These are phyloP conservation scores for Stereum hirsutum DNA, from an alignment of 1,284 basidiomycete species.

Conservation along the genomic window DNA sequence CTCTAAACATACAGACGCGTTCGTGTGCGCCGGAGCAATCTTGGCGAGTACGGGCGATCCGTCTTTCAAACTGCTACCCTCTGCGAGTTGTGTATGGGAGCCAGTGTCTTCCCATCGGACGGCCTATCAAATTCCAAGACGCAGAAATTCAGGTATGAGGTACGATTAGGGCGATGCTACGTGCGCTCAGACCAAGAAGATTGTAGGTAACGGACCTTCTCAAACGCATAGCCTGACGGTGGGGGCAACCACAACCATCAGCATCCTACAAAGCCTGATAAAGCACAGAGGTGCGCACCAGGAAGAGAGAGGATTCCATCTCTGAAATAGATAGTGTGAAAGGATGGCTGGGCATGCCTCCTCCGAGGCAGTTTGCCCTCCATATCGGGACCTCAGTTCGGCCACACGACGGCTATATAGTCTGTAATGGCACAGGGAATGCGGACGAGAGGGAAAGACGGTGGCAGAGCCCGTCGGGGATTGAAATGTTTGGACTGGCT, in stretches of 20 bases:
- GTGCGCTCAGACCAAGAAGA: too few relatives aligned
- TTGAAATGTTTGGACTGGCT: too few relatives aligned
- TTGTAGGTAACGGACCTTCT: slow-evolving; percentile 34
- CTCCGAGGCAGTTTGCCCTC: slow-evolving; percentile 15
- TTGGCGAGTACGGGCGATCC: slow-evolving; percentile 60
- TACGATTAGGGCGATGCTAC: too few relatives aligned
- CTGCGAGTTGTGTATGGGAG: slow-evolving; percentile 55
- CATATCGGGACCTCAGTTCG: too few relatives aligned
- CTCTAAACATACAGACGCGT: slow-evolving; percentile 62
- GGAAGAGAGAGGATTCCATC: slow-evolving; percentile 55
- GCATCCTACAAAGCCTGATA: too few relatives aligned
- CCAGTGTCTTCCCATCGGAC: slow-evolving; percentile 61
- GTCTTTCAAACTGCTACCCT: slow-evolving; percentile 62
- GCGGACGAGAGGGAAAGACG: too few relatives aligned
- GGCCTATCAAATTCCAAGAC: slow-evolving; percentile 28
- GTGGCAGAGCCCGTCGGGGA: too few relatives aligned
- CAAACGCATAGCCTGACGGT: slow-evolving; percentile 62
- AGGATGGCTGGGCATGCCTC: slow-evolving; percentile 26
- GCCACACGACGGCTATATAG: too few relatives aligned
- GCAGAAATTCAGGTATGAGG: slow-evolving; percentile 5
- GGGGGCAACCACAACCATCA: too few relatives aligned
- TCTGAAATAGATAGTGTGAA: slow-evolving; percentile 28
- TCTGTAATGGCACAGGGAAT: too few relatives aligned
- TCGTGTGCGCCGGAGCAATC: slow-evolving; percentile 59
- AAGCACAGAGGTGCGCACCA: too few relatives aligned